Evolutionary conservation across 495 filamentous ascomycete species (phyloP).

Genomic region (Neurospora tetraspora): DNA sequence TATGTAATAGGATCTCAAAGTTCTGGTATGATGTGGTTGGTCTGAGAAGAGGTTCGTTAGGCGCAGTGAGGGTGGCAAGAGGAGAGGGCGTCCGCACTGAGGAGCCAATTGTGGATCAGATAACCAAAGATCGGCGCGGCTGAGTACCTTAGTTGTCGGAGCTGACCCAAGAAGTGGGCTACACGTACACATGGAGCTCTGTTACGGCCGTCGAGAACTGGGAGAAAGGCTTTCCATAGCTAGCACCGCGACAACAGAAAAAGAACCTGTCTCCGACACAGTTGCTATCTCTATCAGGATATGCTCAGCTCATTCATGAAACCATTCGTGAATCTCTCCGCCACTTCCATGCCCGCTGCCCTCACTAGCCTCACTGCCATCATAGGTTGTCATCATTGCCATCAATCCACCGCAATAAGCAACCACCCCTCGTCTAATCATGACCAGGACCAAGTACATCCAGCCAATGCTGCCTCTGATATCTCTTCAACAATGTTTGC

Average conservation of each 20-base stretch:
- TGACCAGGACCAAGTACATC: not conserved
- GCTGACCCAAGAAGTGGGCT: not conserved
- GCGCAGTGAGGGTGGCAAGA: not conserved
- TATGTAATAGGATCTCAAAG: not conserved
- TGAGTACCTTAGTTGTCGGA: not conserved
- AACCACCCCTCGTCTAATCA: not conserved
- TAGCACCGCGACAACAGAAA: not conserved
- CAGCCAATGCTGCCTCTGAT: not conserved
- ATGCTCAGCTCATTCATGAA: not conserved
- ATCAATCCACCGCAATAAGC: not conserved
- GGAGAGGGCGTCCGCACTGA: not conserved
- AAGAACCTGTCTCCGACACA: not conserved
- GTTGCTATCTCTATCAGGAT: not conserved
- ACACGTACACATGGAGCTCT: not conserved
- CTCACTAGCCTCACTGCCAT: not conserved
- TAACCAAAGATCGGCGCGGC: not conserved
- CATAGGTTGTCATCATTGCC: not conserved
- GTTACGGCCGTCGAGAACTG: not conserved
- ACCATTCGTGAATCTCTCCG: not conserved
- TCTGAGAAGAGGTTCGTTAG: not conserved
- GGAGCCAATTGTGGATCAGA: not conserved
- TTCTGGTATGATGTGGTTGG: not conserved
- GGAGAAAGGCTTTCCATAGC: not conserved
- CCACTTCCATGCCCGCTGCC: not conserved
- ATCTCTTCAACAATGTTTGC: not conserved